Evolutionary conservation across 116 monocot species (phyloP).

Genomic region (Cymodocea nodosa): DNA sequence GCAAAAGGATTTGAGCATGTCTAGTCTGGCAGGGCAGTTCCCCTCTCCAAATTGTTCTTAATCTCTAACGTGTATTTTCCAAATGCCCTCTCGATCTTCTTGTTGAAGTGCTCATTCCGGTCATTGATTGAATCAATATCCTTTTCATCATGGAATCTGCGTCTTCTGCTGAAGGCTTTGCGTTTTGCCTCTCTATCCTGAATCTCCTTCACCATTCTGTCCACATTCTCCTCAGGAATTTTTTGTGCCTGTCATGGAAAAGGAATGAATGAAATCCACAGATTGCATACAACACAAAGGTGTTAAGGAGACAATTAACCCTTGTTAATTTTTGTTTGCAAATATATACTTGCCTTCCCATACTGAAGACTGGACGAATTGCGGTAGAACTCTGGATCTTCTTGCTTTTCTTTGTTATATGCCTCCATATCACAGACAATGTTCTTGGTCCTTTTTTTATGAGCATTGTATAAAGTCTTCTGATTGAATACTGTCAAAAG

Average conservation of each 20-base stretch:
- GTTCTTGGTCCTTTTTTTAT: constrained; percentile 87
- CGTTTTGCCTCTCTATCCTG: constrained; percentile 62
- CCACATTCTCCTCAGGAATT: constrained; percentile 56
- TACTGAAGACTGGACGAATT: constrained; percentile 94
- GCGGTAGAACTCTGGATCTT: constrained; percentile 93
- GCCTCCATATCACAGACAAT: constrained; percentile 77
- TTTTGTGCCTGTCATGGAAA: constrained; percentile 34
- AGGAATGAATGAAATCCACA: too few species aligned
- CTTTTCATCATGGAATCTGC: constrained; percentile 94
- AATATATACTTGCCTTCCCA: constrained; percentile 47
- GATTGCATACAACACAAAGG: too few species aligned
- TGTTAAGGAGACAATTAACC: too few species aligned
- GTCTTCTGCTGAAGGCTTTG: constrained; percentile 80
- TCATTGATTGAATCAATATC: constrained; percentile 97
- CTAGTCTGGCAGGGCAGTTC: constrained; percentile 90
- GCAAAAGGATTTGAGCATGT: too few species aligned
- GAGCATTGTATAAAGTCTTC: constrained; percentile 81
- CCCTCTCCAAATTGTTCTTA: constrained; percentile 97
- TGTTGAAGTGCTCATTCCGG: constrained; percentile 97
- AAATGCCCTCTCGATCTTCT: constrained; percentile 98
- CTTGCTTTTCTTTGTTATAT: constrained; percentile 89
- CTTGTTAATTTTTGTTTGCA: background rate
- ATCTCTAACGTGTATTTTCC: constrained; percentile 98
- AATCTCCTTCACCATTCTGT: constrained; percentile 93
- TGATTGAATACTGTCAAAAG: constrained; percentile 80